These are phyloP conservation scores for Termitomyces sp. DNA, from an alignment of 768 basidiomycete species.

Conservation along the genomic window DNA sequence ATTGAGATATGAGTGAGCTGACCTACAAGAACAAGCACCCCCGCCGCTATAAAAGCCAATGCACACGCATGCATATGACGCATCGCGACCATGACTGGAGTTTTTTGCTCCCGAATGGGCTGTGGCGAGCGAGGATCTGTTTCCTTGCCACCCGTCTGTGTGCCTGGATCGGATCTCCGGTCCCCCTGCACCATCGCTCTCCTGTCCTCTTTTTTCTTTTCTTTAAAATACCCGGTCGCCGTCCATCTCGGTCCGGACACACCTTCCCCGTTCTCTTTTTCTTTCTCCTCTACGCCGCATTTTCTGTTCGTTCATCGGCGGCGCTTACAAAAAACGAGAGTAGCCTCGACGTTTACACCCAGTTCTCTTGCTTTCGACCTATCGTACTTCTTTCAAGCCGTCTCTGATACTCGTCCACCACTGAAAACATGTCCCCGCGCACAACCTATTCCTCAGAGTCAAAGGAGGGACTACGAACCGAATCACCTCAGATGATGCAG, in stretches of 20 bases:
- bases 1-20: neutral
- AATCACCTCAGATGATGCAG: constrained; percentile 10
- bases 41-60: neutral
- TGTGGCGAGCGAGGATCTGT: constrained; percentile 12
- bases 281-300: neutral
- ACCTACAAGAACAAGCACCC: neutral
- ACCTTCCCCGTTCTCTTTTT: neutral
- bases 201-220: constrained; percentile 11
- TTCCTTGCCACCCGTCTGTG: constrained; percentile 17
- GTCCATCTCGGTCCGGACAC: constrained; percentile 9
- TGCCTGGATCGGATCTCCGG: constrained; percentile 33
- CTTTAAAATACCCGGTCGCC: constrained; percentile 11
- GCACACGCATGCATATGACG: neutral
- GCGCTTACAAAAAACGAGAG: neutral
- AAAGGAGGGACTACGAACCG: constrained; percentile 14
- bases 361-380: neutral
- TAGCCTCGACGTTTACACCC: neutral
- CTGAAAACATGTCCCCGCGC: constrained; percentile 23
- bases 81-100: neutral
- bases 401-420: constrained; percentile 10
- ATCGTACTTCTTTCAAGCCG: constrained; percentile 13
- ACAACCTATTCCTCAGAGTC: constrained; percentile 14
- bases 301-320: neutral
- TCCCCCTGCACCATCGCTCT: constrained; percentile 9
- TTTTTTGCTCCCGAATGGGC: neutral